Evolutionary conservation across 148 eudicot species (phyloP), one percentile per base, ranked within the genome.

Genomic region (Agrostemma githago): DNA sequence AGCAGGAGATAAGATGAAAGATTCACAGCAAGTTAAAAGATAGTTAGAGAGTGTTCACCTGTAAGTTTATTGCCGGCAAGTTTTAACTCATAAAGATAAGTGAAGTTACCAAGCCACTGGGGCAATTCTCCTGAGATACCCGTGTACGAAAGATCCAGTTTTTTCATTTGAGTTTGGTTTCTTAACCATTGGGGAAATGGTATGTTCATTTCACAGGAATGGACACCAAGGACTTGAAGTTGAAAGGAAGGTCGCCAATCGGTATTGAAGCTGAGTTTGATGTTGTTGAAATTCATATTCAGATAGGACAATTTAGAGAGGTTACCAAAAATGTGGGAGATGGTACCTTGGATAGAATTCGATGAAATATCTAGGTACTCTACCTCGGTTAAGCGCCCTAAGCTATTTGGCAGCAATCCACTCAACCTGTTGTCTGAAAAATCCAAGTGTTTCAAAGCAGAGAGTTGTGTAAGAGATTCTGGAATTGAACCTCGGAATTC

Each of bases 121-220:
- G 73, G 62, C 0, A 71, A 14, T 6, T 71, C 63, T 37, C 74
- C 74, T 34, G 74, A 53, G 21, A 71, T 71, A 20, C 63, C 62
- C 15, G 62, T 53, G 38, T 71, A 6, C 5, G 74, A 71, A 15
- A 71, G 62, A 9, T 54, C 63, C 21, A 56, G 14, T 5, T 10
- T 4, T 53, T 0, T 2, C 38, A 71, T 34, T 12, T 54, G 58
- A 5, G 39, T 53, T 53, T 54, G 62, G 19, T 34, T 53, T 20
- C n/a, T 21, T 16, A 56, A 20, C 72, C 72, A 70, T 7, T 4
- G 61, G 39, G 72, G 72, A 70, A 70, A 70, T 17, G 6, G 9
- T 9, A 37, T 21, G 16, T 71, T 57, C 15, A 71, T 71, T 6
- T 16, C 41, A 16, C 74, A 71, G 38, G 74, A 56, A 2, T 4